Percentiles rank a stretch among this genome's conserved stretches.
Conservation (phyloP, 2,329 filamentous ascomycete genomes). For the Colletotrichum brevisporum region DNA sequence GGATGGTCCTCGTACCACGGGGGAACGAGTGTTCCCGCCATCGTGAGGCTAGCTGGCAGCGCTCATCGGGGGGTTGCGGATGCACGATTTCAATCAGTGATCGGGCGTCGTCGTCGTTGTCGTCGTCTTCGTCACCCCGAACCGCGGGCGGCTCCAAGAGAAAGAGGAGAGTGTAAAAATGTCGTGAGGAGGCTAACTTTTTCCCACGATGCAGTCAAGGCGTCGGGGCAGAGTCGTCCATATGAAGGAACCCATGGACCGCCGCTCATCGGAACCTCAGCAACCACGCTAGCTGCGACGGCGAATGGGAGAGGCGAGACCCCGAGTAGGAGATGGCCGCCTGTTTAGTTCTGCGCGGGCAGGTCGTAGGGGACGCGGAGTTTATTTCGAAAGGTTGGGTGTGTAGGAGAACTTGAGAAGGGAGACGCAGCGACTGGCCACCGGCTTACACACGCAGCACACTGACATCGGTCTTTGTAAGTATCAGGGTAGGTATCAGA, state of each 20-base stretch:
- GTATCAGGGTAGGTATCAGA: neutral
- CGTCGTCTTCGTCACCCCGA: constrained; percentile 14
- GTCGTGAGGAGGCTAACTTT: neutral
- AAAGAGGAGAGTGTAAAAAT: neutral
- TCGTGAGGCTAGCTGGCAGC: neutral
- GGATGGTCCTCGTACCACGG: constrained; percentile 35
- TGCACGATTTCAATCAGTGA: neutral
- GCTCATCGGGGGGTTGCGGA: constrained; percentile 3
- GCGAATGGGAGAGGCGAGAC: constrained; percentile 4
- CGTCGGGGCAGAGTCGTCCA: neutral
- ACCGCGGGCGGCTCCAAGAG: neutral
- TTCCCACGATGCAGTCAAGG: neutral
- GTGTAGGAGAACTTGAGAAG: neutral
- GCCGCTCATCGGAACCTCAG: constrained; percentile 30
- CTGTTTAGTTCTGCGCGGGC: neutral
- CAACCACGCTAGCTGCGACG: constrained; percentile 1
- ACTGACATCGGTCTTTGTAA: too few relatives aligned
- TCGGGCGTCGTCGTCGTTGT: too few relatives aligned
- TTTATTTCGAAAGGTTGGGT: constrained; percentile 15
- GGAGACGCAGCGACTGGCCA: neutral
- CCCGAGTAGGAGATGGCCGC: neutral
- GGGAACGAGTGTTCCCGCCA: constrained; percentile 35
- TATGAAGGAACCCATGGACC: constrained; percentile 24
- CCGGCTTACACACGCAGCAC: neutral
- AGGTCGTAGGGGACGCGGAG: constrained; percentile 2